These are phyloP conservation scores for Macrotyloma uniflorum DNA, from an alignment of 306 rosid species.

Conservation along the genomic window DNA sequence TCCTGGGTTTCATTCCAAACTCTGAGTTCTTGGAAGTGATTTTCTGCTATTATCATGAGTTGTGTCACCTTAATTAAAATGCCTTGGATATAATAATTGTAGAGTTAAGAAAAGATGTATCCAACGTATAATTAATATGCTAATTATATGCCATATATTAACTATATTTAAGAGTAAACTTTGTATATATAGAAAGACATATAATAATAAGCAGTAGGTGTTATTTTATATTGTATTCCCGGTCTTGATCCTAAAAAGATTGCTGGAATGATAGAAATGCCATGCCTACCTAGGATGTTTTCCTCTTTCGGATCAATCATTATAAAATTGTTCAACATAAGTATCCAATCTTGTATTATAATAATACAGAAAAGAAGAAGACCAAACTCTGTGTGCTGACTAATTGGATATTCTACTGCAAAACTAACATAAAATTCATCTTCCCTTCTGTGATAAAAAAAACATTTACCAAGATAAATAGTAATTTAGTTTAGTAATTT, in stretches of 20 bases:
- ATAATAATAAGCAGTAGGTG: background rate
- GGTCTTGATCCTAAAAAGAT: conserved; percentile 16
- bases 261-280: conserved; percentile 7
- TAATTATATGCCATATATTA: background rate
- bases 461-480: background rate
- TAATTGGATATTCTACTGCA: conserved; percentile 19
- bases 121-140: background rate
- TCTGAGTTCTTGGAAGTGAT: no score
- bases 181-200: background rate
- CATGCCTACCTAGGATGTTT: conserved; percentile 34
- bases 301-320: conserved; percentile 34
- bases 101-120: background rate
- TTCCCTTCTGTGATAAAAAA: background rate
- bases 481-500: background rate
- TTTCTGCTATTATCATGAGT: no score
- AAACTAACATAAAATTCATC: conserved; percentile 14
- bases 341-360: conserved; percentile 33
- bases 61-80: no score
- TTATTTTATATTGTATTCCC: background rate
- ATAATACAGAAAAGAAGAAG: background rate
- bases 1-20: no score
- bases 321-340: conserved; percentile 16
- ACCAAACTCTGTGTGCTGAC: background rate
- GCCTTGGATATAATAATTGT: no score
- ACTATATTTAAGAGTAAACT: background rate